phyloP scores from a whole-genome alignment of 2,329 filamentous ascomycete species.

The Neopestalotiopsis sp. region DNA sequence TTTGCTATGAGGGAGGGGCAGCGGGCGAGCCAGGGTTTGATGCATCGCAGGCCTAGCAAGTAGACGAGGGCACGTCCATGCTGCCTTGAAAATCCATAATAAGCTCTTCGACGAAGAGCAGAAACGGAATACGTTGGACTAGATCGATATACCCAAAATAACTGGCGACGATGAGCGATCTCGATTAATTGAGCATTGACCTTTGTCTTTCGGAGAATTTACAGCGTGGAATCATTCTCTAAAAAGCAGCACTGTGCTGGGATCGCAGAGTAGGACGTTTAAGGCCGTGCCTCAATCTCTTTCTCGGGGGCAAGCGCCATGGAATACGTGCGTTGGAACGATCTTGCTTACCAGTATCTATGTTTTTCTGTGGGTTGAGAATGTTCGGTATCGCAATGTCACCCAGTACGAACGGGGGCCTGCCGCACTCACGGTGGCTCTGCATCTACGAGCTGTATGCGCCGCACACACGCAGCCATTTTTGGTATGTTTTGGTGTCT shows the following conservation, averaged over 20 bases:
- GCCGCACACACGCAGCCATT: not conserved
- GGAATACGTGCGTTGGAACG: not conserved
- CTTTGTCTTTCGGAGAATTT: not conserved
- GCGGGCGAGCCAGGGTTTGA: not conserved
- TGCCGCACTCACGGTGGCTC: not conserved
- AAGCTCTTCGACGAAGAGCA: not conserved
- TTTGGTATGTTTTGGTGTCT: not conserved
- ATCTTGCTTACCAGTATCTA: not conserved
- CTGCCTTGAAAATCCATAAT: not conserved
- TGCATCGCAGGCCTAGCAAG: not conserved
- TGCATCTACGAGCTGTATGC: not conserved
- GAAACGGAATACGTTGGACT: not conserved
- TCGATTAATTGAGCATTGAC: not conserved
- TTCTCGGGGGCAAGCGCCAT: not conserved
- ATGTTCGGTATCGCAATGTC: not conserved
- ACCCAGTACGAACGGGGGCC: not conserved
- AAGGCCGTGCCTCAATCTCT: not conserved
- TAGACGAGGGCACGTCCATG: not conserved
- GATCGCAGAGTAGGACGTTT: not conserved
- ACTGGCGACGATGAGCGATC: not conserved
- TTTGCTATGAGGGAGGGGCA: not conserved
- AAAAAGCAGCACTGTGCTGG: not conserved
- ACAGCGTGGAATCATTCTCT: not conserved
- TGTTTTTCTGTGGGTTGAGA: not conserved
- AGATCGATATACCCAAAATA: conserved; percentile 1